These are phyloP conservation scores for Neoboletus magnificus DNA, from an alignment of 768 basidiomycete genomes.

Conservation along the genomic window DNA sequence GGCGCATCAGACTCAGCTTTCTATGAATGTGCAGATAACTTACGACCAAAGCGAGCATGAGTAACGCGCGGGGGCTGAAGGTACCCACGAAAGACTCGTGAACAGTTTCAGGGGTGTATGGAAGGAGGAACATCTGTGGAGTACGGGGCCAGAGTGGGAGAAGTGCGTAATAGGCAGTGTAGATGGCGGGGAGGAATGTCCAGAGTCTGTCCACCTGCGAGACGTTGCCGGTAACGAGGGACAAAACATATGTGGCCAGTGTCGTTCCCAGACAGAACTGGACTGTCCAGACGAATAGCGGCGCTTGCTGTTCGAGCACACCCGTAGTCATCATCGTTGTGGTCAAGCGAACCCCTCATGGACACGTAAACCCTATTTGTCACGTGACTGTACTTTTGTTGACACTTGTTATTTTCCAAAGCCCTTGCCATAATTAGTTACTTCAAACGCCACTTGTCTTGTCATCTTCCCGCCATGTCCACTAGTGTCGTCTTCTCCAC, in stretches of 20 bases:
- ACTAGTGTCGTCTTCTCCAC: slow-evolving; percentile 55
- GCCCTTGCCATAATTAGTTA: slow-evolving; percentile 11
- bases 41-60: slow-evolving; percentile 72
- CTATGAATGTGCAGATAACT: slow-evolving; percentile 17
- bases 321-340: slow-evolving; percentile 12
- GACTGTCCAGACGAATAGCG: slow-evolving; percentile 57
- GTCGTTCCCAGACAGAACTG: slow-evolving; percentile 56
- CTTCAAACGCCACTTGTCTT: not conserved
- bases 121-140: slow-evolving; percentile 40
- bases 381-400: slow-evolving; percentile 9
- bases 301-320: slow-evolving; percentile 16
- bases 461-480: slow-evolving; percentile 36
- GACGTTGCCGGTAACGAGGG: slow-evolving; percentile 71
- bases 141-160: slow-evolving; percentile 54
- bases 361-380: no score
- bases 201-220: slow-evolving; percentile 85
- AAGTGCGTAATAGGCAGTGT: slow-evolving; percentile 79
- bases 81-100: slow-evolving; percentile 34
- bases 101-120: slow-evolving; percentile 52
- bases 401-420: slow-evolving; percentile 17
- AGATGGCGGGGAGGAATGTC: slow-evolving; percentile 78
- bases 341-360: not conserved
- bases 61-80: slow-evolving; percentile 65
- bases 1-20: not conserved
- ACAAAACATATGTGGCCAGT: slow-evolving; percentile 50